These are phyloP conservation scores for Cyclotella sp. DNA, from an alignment of 108 stramenopile genomes.

Conservation along the genomic window DNA sequence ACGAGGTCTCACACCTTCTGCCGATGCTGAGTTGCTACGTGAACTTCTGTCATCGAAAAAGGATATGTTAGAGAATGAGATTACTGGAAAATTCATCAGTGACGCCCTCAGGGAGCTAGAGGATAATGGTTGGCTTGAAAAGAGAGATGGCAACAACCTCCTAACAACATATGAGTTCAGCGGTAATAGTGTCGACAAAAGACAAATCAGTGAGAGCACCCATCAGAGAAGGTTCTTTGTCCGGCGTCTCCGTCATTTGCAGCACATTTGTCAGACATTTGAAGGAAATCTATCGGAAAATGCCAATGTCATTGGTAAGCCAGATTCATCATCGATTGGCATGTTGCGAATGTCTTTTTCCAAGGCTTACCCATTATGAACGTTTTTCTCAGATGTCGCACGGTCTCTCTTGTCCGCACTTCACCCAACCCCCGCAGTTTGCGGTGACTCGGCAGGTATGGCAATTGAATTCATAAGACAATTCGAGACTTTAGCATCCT, in stretches of 20 bases:
- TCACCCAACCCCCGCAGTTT: conserved; percentile 89
- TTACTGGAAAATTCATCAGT: conserved; percentile 76
- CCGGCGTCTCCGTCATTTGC: conserved; percentile 77
- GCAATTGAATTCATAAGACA: conserved; percentile 74
- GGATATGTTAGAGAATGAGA: conserved; percentile 79
- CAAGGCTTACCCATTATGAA: background rate
- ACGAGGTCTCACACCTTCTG: conserved; percentile 71
- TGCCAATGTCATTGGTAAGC: conserved; percentile 45
- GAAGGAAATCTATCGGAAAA: conserved; percentile 54
- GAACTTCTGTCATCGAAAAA: conserved; percentile 77
- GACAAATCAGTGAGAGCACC: conserved; percentile 3
- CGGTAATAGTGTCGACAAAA: conserved; percentile 17
- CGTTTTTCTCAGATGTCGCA: conserved; percentile 31
- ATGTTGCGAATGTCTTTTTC: background rate
- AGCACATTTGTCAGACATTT: conserved; percentile 85
- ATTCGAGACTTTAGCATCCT: conserved; percentile 57
- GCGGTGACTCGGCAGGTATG: conserved; percentile 60
- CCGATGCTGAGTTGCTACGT: conserved; percentile 67
- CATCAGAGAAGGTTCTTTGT: conserved; percentile 61
- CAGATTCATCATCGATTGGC: too few relatives aligned
- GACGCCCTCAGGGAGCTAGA: conserved; percentile 59
- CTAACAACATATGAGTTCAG: conserved; percentile 28
- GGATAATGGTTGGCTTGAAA: conserved; percentile 55
- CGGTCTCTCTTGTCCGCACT: conserved; percentile 61
- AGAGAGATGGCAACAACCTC: conserved; percentile 7